Evolutionary conservation across 768 basidiomycete species (phyloP).

Genomic region (Agaricus subrufescens): DNA sequence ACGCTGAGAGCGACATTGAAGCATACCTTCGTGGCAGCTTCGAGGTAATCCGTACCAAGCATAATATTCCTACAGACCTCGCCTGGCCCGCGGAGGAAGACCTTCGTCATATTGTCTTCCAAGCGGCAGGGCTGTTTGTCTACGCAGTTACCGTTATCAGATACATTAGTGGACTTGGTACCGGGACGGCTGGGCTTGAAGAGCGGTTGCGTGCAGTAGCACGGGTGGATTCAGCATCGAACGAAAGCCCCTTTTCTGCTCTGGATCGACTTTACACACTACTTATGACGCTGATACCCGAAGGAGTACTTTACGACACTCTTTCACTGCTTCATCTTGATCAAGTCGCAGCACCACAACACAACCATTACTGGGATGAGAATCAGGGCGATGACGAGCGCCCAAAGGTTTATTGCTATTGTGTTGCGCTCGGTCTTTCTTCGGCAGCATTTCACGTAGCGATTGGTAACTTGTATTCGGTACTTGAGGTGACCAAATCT

Average conservation of each 20-base stretch:
- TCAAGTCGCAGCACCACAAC: not conserved
- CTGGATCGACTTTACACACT: not conserved
- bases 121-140: not conserved
- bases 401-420: not conserved
- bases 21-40: conserved; percentile 13
- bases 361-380: too few species aligned
- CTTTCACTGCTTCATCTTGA: not conserved
- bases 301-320: not conserved
- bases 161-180: not conserved
- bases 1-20: conserved; percentile 15
- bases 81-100: not conserved
- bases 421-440: not conserved
- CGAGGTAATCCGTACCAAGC: not conserved
- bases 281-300: not conserved
- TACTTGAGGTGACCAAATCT: not conserved
- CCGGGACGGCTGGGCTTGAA: too few species aligned
- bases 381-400: too few species aligned
- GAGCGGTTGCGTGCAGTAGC: not conserved
- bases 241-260: not conserved
- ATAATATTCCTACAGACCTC: not conserved
- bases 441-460: not conserved
- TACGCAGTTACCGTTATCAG: not conserved
- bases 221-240: not conserved
- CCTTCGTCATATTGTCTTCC: not conserved
- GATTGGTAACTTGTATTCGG: not conserved